A percentile compares a stretch with the other conserved stretches of the same genome.
phyloP scores from a whole-genome alignment of 345 rosid species.

The Cardamine resedifolia region DNA sequence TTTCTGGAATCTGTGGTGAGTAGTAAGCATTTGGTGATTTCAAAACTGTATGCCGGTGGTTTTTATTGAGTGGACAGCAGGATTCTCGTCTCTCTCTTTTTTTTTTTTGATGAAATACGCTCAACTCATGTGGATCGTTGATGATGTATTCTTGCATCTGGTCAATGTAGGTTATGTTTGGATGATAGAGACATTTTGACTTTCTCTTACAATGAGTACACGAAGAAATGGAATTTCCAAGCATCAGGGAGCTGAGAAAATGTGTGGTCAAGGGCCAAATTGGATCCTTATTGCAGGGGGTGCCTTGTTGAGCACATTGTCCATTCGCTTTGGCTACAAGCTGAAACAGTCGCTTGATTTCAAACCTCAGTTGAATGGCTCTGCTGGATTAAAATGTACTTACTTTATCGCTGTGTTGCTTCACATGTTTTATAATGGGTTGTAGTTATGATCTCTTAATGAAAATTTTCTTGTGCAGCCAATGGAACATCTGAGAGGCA shows the following conservation, averaged over 20 bases:
- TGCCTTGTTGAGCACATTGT: constrained; percentile 88
- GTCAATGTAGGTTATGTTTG: constrained; percentile 55
- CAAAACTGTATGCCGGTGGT: not conserved
- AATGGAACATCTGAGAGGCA: constrained; percentile 33
- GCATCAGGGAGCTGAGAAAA: constrained; percentile 49
- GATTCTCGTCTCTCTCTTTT: constrained; percentile 15
- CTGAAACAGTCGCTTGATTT: constrained; percentile 69
- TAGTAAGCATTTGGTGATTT: not conserved
- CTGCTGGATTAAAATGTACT: constrained; percentile 48
- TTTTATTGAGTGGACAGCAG: not conserved
- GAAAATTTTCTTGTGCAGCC: constrained; percentile 20
- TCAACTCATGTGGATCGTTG: not conserved
- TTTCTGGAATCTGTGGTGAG: not conserved
- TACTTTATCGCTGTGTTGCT: not conserved
- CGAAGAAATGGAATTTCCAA: constrained; percentile 51
- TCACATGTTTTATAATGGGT: not conserved
- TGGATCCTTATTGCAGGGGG: constrained; percentile 97
- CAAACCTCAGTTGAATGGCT: constrained; percentile 53
- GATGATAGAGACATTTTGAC: constrained; percentile 43
- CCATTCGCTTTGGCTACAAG: constrained; percentile 90
- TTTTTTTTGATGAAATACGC: not conserved
- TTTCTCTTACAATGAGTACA: constrained; percentile 63
- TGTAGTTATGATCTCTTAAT: constrained; percentile 13
- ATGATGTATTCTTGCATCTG: constrained; percentile 12
- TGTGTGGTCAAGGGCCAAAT: constrained; percentile 63